phyloP scores from a whole-genome alignment of 1,284 basidiomycete species.

The Sporisorium iseilematis-ciliati region DNA sequence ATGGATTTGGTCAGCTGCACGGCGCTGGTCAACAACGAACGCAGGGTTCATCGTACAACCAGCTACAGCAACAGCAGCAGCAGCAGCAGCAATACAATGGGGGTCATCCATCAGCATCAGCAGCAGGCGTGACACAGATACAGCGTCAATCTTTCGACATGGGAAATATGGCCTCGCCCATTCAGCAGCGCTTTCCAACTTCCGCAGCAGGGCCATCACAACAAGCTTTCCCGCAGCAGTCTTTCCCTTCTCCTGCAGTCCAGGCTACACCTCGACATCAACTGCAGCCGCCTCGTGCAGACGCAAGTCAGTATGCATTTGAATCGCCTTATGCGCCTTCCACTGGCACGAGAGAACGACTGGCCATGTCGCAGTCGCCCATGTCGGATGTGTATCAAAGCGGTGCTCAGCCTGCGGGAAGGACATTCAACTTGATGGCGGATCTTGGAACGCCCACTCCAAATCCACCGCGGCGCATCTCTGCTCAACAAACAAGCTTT shows the following conservation, averaged over 20 bases:
- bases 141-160: constrained; percentile 13
- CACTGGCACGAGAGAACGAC: constrained; percentile 26
- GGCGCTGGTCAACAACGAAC: constrained; percentile 3
- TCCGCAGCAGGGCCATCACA: constrained; percentile 16
- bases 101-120: background rate
- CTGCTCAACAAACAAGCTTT: constrained; percentile 17
- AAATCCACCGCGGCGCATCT: constrained; percentile 20
- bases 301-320: constrained; percentile 11
- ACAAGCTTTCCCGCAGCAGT: constrained; percentile 10
- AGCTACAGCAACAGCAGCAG: constrained; percentile 1
- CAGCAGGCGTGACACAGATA: background rate
- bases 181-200: constrained; percentile 10
- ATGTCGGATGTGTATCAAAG: constrained; percentile 39
- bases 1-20: constrained; percentile 8
- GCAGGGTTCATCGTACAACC: background rate
- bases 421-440: constrained; percentile 43
- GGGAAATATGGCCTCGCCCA: constrained; percentile 1
- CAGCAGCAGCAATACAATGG: constrained; percentile 18
- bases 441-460: constrained; percentile 39
- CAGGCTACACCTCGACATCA: constrained; percentile 20
- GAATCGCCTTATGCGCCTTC: constrained; percentile 34
- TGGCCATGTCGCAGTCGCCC: constrained; percentile 42
- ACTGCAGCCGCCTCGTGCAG: constrained; percentile 12
- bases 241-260: constrained; percentile 8
- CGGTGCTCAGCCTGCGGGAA: constrained; percentile 17